Evolutionary conservation across 257 asterid species (phyloP).

Genomic region (Solanum rostratum): DNA sequence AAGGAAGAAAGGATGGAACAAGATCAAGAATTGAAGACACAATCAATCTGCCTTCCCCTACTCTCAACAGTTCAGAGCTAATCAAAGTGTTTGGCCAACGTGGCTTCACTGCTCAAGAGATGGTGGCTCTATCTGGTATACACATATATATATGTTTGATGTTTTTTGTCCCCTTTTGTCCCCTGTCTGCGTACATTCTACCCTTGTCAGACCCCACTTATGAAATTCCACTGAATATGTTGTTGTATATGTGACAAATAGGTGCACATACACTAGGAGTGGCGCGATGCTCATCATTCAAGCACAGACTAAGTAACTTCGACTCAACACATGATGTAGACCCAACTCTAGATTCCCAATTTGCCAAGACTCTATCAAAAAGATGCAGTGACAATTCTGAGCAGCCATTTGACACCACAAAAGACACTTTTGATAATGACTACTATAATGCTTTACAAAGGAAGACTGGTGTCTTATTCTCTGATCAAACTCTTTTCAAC

Average conservation of each 20-base stretch:
- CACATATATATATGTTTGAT: neutral
- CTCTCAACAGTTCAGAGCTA: slow-evolving; percentile 64
- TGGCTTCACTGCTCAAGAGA: slow-evolving; percentile 74
- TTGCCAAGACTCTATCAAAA: slow-evolving; percentile 38
- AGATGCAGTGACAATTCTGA: slow-evolving; percentile 61
- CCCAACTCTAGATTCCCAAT: slow-evolving; percentile 51
- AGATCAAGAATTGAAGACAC: slow-evolving; percentile 83
- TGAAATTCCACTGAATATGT: too few relatives aligned
- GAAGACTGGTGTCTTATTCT: slow-evolving; percentile 55
- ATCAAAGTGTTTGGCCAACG: slow-evolving; percentile 49
- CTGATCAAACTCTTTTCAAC: slow-evolving; percentile 68
- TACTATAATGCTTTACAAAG: slow-evolving; percentile 53
- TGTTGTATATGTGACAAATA: too few relatives aligned
- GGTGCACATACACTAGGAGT: slow-evolving; percentile 89
- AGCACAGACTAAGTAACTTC: slow-evolving; percentile 46
- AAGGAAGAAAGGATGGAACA: slow-evolving; percentile 80
- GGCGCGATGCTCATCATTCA: slow-evolving; percentile 90
- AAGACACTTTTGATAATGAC: slow-evolving; percentile 44
- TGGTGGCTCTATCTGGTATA: slow-evolving; percentile 84
- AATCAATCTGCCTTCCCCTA: slow-evolving; percentile 68
- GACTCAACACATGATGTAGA: slow-evolving; percentile 59
- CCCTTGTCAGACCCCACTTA: too few relatives aligned
- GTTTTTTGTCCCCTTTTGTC: neutral
- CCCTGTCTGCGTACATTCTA: too few relatives aligned
- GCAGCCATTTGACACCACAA: slow-evolving; percentile 57